phyloP scores from a whole-genome alignment of 176 grass and related monocot genomes.

The Lolium perenne region DNA sequence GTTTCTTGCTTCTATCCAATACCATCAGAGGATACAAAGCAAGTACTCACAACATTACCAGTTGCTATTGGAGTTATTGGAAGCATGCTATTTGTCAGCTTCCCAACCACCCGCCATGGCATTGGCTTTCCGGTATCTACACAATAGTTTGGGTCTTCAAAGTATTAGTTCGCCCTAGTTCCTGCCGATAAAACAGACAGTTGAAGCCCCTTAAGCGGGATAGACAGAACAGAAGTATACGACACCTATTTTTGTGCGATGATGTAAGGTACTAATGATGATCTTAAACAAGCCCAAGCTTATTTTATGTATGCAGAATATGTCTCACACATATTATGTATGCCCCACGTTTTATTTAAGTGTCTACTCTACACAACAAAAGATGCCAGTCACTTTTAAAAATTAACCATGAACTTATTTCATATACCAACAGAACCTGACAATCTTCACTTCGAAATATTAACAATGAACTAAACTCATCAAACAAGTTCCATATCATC shows the following conservation, averaged over 20 bases:
- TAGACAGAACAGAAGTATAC: conserved; percentile 7
- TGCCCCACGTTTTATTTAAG: background rate
- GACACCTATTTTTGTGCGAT: conserved; percentile 26
- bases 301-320: conserved; percentile 10
- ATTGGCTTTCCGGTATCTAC: conserved; percentile 67
- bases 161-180: conserved; percentile 4
- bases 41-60: conserved; percentile 60
- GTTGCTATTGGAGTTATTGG: conserved; percentile 64
- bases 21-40: conserved; percentile 56
- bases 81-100: conserved; percentile 78
- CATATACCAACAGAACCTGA: background rate
- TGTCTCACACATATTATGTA: background rate
- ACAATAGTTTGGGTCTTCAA: conserved; percentile 37
- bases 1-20: conserved; percentile 65
- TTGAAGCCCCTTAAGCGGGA: background rate
- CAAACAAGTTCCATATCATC: conserved; percentile 9
- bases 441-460: background rate
- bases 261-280: conserved; percentile 19
- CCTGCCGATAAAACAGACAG: conserved; percentile 32
- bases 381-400: background rate
- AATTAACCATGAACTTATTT: background rate
- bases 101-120: conserved; percentile 69
- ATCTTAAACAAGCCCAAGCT: background rate
- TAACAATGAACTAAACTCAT: background rate
- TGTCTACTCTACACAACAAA: conserved; percentile 2